Conservation (phyloP, 1,139 yeast species). For the Suhomyces kunorum region DNA sequence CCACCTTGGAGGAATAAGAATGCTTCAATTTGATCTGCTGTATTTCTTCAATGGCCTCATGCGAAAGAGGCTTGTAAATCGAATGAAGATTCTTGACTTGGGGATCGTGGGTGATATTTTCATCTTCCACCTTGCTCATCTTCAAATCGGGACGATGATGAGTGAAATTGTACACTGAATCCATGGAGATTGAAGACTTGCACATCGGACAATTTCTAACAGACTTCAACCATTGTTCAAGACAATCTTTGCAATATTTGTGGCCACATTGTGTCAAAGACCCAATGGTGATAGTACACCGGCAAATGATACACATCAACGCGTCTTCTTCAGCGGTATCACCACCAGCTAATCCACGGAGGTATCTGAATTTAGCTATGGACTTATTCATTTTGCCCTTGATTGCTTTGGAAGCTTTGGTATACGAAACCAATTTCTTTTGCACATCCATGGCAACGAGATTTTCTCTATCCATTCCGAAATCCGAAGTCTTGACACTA, state of each 20-base stretch:
- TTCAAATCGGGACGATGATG: conserved; percentile 49
- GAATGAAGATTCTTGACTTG: conserved; percentile 34
- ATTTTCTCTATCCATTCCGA: conserved; percentile 22
- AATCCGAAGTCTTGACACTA: conserved; percentile 50
- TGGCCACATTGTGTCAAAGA: conserved; percentile 88
- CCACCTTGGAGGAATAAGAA: conserved; percentile 81
- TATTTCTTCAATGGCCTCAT: conserved; percentile 44
- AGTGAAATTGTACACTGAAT: conserved; percentile 61
- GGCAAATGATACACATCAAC: conserved; percentile 74
- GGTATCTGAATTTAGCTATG: conserved; percentile 60
- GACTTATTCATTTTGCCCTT: conserved; percentile 37
- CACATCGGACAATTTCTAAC: conserved; percentile 76
- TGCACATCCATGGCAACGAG: conserved; percentile 17
- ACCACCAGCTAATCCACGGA: conserved; percentile 47
- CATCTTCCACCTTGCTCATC: conserved; percentile 43
- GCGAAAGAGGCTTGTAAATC: conserved; percentile 52
- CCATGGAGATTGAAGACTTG: conserved; percentile 46
- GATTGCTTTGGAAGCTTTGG: conserved; percentile 10
- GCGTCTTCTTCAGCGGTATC: conserved; percentile 23
- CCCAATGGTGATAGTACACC: conserved; percentile 67
- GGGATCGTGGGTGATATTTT: conserved; percentile 16
- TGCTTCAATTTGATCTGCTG: conserved; percentile 42
- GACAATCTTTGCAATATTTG: conserved; percentile 77
- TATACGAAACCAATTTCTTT: conserved; percentile 12
- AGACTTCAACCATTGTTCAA: conserved; percentile 65